Evolutionary conservation across 2,329 filamentous ascomycete genomes (phyloP), one percentile per base, ranked within the genome.

Genomic region (Talaromyces atroroseus): DNA sequence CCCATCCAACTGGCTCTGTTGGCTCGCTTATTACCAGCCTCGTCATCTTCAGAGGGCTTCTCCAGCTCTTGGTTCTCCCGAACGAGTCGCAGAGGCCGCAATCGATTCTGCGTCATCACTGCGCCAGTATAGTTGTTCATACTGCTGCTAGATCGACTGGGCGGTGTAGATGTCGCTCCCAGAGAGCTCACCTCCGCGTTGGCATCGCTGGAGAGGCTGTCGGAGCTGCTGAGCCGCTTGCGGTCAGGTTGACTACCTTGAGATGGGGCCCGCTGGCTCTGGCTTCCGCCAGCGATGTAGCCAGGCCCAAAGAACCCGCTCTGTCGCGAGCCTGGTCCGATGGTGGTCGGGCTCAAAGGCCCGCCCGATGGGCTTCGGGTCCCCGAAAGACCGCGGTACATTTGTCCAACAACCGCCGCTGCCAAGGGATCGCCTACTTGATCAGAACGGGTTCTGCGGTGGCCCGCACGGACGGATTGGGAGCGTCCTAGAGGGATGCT

Each of bases 81-180:
- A 48, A 97, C 91, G 29, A 99, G 80, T 16, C 92, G 82, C 62
- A 99, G 77, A 6, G 92, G 92, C 36, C 92, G 82, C 58, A 95
- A 85, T 73, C 94, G 94, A 66, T 86, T 87, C 63, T 82, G 81
- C 21, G 80, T 82, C 67, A 78, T 78, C 10, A 81, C 78, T n/a
- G 81, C 84, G 10, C 78, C 81, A 34, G 85, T 87, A 58, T 90
- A 87, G 58, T 85, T 86, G 66, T 81, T 87, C 64, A 86, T 80
- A 64, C 83, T 85, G 65, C 82, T 85, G 66, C 82, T 85, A 63
- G 80, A 83, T 74, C 88, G 87, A 56, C 81, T 80, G 2, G 82
- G 81, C 10, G 82, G 82, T 59, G 77, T 81, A 32, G 78, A 77
- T 2, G 73, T 77, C 44, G 73, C 72, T 24, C 70, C 71, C 2